Conservation (phyloP, 345 rosid species). For the Citrus glauca region DNA sequence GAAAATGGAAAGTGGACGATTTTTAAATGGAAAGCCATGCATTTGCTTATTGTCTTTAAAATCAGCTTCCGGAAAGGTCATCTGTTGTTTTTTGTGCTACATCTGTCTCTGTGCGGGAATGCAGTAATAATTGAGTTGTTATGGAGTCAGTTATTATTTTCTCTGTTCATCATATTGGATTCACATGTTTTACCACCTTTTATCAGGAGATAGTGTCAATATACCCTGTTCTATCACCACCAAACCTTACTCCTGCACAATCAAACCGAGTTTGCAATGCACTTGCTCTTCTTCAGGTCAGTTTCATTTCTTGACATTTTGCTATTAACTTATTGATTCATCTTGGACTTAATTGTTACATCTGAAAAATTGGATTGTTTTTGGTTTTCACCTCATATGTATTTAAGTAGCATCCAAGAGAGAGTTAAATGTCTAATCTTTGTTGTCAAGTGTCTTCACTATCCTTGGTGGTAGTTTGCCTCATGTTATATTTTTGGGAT, state of each 20-base stretch:
- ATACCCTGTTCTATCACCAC: constrained; percentile 94
- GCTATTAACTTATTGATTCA: constrained; percentile 3
- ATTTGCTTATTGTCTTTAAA: neutral
- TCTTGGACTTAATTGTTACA: neutral
- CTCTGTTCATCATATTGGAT: neutral
- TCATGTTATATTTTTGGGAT: neutral
- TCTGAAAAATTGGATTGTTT: neutral
- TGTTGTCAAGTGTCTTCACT: neutral
- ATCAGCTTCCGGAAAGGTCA: neutral
- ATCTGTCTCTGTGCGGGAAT: neutral
- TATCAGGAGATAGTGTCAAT: constrained; percentile 93
- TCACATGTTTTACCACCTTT: neutral
- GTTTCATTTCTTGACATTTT: neutral
- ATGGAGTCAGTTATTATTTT: neutral
- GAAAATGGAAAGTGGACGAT: neutral
- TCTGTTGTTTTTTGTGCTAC: neutral
- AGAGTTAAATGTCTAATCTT: neutral
- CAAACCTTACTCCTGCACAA: constrained; percentile 80
- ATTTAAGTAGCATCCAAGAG: neutral
- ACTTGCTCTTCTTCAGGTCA: constrained; percentile 97
- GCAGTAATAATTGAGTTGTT: neutral
- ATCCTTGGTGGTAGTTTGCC: neutral
- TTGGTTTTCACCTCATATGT: neutral
- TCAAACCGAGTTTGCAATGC: constrained; percentile 98
- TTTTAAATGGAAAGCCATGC: neutral